These are phyloP conservation scores for Rhododendron ferrugineum DNA, from an alignment of 148 eudicot species.

Conservation along the genomic window DNA sequence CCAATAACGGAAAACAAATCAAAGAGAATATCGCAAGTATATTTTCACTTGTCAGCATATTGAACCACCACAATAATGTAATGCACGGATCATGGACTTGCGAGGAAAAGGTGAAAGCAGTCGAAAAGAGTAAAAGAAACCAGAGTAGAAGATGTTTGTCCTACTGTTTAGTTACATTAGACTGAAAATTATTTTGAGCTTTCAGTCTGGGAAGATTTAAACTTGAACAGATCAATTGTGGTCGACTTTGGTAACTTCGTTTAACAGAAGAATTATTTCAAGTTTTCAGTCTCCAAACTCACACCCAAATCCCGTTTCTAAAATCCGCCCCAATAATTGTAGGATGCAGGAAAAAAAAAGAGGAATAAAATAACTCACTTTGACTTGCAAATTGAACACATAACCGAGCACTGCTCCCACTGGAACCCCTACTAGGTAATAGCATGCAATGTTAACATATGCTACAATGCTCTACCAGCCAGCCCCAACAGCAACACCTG, in stretches of 20 bases:
- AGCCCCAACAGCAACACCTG: constrained; percentile 48
- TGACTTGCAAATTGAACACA: constrained; percentile 28
- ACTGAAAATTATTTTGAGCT: background rate
- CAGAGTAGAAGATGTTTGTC: background rate
- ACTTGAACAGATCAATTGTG: background rate
- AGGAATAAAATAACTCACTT: constrained; percentile 18
- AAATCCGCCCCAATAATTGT: background rate
- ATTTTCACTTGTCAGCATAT: background rate
- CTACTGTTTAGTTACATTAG: background rate
- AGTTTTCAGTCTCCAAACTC: background rate
- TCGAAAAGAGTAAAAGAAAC: background rate
- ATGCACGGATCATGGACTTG: background rate
- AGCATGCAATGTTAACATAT: constrained; percentile 40
- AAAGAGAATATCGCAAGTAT: background rate
- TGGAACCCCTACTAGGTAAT: constrained; percentile 47
- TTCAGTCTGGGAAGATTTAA: background rate
- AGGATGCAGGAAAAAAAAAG: background rate
- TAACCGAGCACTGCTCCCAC: constrained; percentile 43
- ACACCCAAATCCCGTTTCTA: background rate
- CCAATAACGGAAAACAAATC: background rate
- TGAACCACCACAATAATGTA: background rate
- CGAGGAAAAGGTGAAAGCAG: background rate
- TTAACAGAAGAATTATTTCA: background rate
- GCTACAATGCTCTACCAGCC: constrained; percentile 44
- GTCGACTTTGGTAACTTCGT: background rate